Evolutionary conservation across 2,329 filamentous ascomycete genomes (phyloP).

Genomic region (Phialophora macrospora): DNA sequence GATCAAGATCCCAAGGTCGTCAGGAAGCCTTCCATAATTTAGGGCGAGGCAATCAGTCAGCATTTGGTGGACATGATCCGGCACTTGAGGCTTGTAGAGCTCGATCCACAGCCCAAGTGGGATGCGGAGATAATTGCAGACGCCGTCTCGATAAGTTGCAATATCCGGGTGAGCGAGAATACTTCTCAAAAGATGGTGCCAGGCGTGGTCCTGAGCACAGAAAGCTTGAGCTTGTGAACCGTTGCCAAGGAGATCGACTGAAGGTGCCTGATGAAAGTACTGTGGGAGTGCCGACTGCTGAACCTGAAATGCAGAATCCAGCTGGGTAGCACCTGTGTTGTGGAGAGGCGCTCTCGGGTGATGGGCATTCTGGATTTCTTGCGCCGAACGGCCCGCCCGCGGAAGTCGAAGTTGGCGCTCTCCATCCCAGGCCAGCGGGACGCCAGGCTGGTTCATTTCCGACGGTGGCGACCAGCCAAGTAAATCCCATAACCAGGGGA

Average conservation of each 20-base stretch:
- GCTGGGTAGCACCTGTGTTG: not conserved
- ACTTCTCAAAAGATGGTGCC: not conserved
- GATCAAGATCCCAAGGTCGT: constrained; percentile 22
- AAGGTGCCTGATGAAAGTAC: not conserved
- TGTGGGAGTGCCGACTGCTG: not conserved
- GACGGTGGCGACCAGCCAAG: constrained; percentile 5
- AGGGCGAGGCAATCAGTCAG: constrained; percentile 19
- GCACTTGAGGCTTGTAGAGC: constrained; percentile 16
- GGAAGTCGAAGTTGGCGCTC: not conserved
- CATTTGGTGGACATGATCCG: constrained; percentile 13
- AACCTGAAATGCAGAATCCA: not conserved
- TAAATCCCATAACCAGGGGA: not conserved
- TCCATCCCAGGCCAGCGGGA: not conserved
- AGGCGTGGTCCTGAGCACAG: not conserved
- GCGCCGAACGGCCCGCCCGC: constrained; percentile 4
- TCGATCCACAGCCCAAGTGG: constrained; percentile 15
- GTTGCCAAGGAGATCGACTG: not conserved
- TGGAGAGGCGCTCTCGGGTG: not conserved
- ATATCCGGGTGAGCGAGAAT: constrained; percentile 18
- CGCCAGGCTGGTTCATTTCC: constrained; percentile 8
- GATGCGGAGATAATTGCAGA: constrained; percentile 23
- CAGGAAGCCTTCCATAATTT: constrained; percentile 19
- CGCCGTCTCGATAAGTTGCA: constrained; percentile 6
- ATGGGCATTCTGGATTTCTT: not conserved
- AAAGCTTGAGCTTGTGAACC: constrained; percentile 3